Evolutionary conservation across 106 monocot genomes (phyloP).

Genomic region (Allium cepa): DNA sequence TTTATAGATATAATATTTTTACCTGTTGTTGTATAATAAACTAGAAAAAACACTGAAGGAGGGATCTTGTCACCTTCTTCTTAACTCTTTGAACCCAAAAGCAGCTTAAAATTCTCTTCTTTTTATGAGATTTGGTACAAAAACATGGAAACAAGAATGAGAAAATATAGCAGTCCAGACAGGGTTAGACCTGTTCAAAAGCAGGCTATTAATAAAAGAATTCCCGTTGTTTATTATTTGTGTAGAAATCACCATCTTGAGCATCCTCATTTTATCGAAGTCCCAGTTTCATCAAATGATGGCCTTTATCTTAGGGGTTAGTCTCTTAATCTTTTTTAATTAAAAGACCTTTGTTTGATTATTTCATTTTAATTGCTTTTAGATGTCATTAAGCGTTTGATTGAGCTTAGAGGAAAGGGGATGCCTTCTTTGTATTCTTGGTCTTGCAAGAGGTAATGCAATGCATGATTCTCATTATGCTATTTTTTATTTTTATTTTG

Average conservation of each 20-base stretch:
- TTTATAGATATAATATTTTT: not conserved
- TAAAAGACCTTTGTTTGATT: not conserved
- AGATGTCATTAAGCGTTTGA: conserved; percentile 72
- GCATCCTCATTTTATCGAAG: conserved; percentile 70
- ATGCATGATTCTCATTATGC: not conserved
- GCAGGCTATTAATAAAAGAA: conserved; percentile 13
- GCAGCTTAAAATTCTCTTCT: not conserved
- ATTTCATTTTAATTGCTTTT: not conserved
- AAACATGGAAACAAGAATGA: conserved; percentile 21
- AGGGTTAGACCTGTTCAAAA: conserved; percentile 3
- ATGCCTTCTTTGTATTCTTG: conserved; percentile 81
- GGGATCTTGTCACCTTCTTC: not conserved
- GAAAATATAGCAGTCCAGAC: conserved; percentile 40
- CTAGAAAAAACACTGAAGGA: not conserved
- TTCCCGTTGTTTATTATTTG: conserved; percentile 59
- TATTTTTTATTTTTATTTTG: not conserved
- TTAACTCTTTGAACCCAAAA: not conserved
- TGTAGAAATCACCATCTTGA: conserved; percentile 54
- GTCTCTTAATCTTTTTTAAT: not conserved
- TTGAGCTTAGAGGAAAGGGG: conserved; percentile 61
- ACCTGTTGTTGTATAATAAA: too few species aligned
- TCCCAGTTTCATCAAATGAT: conserved; percentile 40
- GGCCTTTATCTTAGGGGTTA: conserved; percentile 73
- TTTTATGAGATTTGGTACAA: not conserved
- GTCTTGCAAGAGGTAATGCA: conserved; percentile 80